phyloP scores from a whole-genome alignment of 1,284 basidiomycete genomes.

The Papiliotrema fonsecae region DNA sequence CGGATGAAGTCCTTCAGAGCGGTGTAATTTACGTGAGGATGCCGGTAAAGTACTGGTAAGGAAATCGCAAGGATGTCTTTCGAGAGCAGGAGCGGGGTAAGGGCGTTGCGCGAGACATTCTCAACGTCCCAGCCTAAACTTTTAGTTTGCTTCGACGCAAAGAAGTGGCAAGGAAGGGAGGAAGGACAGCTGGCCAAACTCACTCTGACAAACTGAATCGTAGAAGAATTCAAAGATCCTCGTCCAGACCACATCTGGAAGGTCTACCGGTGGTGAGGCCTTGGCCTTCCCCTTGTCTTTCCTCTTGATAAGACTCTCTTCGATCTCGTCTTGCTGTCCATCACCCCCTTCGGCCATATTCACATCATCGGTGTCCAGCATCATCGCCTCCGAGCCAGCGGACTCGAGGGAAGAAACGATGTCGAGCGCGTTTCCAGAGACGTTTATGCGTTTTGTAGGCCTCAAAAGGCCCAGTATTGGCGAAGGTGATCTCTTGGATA shows the following conservation, averaged over 20 bases:
- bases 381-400: neutral
- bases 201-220: constrained; percentile 14
- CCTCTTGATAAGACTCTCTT: neutral
- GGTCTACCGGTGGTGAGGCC: constrained; percentile 13
- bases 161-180: neutral
- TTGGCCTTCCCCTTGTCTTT: constrained; percentile 28
- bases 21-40: constrained; percentile 20
- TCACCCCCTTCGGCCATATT: neutral
- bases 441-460: neutral
- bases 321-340: neutral
- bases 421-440: neutral
- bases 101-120: constrained; percentile 3
- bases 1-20: constrained; percentile 15
- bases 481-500: neutral
- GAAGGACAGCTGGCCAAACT: constrained; percentile 2
- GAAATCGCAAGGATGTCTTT: constrained; percentile 12
- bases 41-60: constrained; percentile 20
- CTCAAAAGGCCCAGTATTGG: neutral
- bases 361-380: neutral
- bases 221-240: constrained; percentile 27
- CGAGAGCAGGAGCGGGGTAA: constrained; percentile 23
- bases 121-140: constrained; percentile 19
- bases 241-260: constrained; percentile 30
- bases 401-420: neutral
- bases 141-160: no score